These are phyloP conservation scores for Naganishia sp. DNA, from an alignment of 1,284 basidiomycete genomes.

Conservation along the genomic window DNA sequence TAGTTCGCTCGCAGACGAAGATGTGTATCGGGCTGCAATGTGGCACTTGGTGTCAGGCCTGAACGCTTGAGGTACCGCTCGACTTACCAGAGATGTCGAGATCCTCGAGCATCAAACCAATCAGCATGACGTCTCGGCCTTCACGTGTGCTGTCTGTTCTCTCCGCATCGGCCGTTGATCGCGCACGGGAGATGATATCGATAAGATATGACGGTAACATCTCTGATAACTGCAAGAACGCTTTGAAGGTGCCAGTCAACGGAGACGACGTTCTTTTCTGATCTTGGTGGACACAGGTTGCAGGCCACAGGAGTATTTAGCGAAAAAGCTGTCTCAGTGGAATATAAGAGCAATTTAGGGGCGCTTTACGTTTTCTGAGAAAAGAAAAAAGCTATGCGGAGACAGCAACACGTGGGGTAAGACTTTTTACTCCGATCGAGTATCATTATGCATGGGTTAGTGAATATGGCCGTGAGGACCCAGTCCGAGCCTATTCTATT, in stretches of 20 bases:
- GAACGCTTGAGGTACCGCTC: background rate
- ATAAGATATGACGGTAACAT: constrained; percentile 4
- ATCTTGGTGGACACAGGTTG: background rate
- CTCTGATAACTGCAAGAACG: background rate
- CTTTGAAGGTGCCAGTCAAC: background rate
- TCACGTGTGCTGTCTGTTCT: background rate
- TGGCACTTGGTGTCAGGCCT: background rate
- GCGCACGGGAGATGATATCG: background rate
- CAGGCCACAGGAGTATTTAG: background rate
- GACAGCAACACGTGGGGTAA: background rate
- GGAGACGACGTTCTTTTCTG: background rate
- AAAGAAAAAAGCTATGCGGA: too few species aligned
- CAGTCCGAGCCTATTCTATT: constrained; percentile 23
- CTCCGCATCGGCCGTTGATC: background rate
- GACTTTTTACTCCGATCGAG: background rate
- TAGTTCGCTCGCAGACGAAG: background rate
- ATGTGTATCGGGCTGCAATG: background rate
- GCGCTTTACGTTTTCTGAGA: too few species aligned
- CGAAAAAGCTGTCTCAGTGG: too few species aligned
- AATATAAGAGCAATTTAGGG: too few species aligned
- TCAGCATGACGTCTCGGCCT: background rate
- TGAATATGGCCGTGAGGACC: constrained; percentile 12
- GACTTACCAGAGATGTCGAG: constrained; percentile 3
- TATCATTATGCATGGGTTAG: constrained; percentile 24
- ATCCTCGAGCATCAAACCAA: constrained; percentile 8